Evolutionary conservation across 371 early-diverging fungal genomes (phyloP).

Genomic region (Capillidium rhysosporum): DNA sequence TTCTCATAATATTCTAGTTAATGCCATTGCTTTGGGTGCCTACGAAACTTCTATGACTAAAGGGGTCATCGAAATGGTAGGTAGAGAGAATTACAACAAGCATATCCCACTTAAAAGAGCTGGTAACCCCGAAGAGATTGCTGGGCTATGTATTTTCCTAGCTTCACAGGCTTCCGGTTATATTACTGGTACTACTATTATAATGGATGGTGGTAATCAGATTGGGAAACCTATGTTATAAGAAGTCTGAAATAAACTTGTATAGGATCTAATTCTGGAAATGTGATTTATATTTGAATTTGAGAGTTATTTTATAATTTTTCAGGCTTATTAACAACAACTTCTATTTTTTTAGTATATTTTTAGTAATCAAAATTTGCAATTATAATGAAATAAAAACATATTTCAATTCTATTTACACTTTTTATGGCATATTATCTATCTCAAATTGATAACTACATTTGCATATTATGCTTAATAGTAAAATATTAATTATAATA

Average conservation of each 20-base stretch:
- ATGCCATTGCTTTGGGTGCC: constrained; percentile 79
- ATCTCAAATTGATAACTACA: no score
- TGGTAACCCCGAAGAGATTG: constrained; percentile 70
- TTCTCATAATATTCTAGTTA: constrained; percentile 46
- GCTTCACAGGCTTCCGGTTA: constrained; percentile 56
- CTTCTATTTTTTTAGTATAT: no score
- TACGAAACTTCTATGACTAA: constrained; percentile 85
- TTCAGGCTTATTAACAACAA: no score
- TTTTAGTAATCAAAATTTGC: no score
- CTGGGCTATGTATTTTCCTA: constrained; percentile 58
- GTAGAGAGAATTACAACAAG: not conserved
- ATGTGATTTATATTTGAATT: no score
- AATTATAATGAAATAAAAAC: no score
- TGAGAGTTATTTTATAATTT: no score
- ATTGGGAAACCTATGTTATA: not conserved
- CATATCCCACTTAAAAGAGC: constrained; percentile 51
- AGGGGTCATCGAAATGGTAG: constrained; percentile 6
- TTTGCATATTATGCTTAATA: no score
- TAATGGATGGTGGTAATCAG: constrained; percentile 61
- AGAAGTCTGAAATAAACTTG: not conserved
- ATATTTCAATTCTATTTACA: no score
- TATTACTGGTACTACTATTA: constrained; percentile 57
- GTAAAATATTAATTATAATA: no score
- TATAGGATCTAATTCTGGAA: no score
- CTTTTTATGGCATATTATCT: no score